Percentiles rank a stretch among this genome's conserved stretches.
These are phyloP conservation scores for Neonectria ditissima DNA, from an alignment of 2,329 filamentous ascomycete genomes.

Conservation along the genomic window DNA sequence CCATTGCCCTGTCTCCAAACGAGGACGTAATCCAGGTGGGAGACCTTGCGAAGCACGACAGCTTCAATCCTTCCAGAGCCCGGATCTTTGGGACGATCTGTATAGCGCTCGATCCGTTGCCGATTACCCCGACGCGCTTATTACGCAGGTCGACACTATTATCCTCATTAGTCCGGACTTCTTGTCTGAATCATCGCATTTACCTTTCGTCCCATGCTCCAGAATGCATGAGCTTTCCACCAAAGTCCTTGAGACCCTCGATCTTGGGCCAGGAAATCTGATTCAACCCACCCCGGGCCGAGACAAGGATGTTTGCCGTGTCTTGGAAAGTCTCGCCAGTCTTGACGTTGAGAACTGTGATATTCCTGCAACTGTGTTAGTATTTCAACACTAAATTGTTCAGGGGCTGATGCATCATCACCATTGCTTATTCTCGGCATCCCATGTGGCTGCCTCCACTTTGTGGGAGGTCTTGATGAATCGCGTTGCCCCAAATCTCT, in stretches of 20 bases:
- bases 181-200: neutral
- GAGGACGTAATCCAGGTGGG: slow-evolving; percentile 18
- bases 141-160: slow-evolving; percentile 6
- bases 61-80: slow-evolving; percentile 5
- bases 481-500: slow-evolving; percentile 4
- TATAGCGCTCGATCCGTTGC: slow-evolving; percentile 21
- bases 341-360: slow-evolving; percentile 4
- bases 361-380: slow-evolving; percentile 4
- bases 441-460: neutral
- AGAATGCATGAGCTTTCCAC: slow-evolving; percentile 22
- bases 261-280: slow-evolving; percentile 18
- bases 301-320: slow-evolving; percentile 13
- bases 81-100: slow-evolving; percentile 21
- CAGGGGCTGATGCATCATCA: neutral
- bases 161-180: too few species aligned
- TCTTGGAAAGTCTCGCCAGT: slow-evolving; percentile 9
- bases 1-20: slow-evolving; percentile 22
- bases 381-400: too few species aligned
- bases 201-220: slow-evolving; percentile 21
- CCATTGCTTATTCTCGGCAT: neutral
- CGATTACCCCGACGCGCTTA: slow-evolving; percentile 16
- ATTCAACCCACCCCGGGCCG: slow-evolving; percentile 15
- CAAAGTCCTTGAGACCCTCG: neutral
- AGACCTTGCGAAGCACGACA: slow-evolving; percentile 15
- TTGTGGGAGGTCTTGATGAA: slow-evolving; percentile 9